Percentiles rank a stretch among this genome's conserved stretches.
Conservation (phyloP, 2,329 filamentous ascomycete species). For the Lasiodiplodia gonubiensis region DNA sequence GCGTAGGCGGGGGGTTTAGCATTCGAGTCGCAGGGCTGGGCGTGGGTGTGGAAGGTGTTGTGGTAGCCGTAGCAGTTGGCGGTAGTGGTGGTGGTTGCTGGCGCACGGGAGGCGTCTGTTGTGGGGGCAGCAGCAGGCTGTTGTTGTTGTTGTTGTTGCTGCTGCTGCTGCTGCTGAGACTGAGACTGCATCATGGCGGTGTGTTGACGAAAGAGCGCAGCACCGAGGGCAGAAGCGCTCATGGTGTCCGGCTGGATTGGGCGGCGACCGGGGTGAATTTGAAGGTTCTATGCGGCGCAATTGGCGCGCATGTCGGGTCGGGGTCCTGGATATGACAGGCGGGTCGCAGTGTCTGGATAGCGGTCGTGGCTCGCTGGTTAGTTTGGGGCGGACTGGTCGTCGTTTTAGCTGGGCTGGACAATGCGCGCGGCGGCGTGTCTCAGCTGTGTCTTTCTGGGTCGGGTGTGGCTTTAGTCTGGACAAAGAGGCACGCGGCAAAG, state of each 20-base stretch:
- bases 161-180: constrained; percentile 1
- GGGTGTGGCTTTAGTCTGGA: constrained; percentile 21
- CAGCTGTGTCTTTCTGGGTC: constrained; percentile 4
- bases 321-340: background rate
- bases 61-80: constrained; percentile 45
- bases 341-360: constrained; percentile 17
- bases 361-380: constrained; percentile 20
- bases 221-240: constrained; percentile 22
- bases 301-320: constrained; percentile 2
- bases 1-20: constrained; percentile 43
- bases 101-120: background rate
- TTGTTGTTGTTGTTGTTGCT: too few species aligned
- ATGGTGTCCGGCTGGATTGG: background rate
- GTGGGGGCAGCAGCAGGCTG: background rate
- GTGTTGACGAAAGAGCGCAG: constrained; percentile 25
- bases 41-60: constrained; percentile 50
- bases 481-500: constrained; percentile 14
- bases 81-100: constrained; percentile 36
- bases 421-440: constrained; percentile 23
- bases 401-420: constrained; percentile 14
- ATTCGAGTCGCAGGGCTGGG: constrained; percentile 34
- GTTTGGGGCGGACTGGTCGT: constrained; percentile 6
- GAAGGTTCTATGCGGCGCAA: constrained; percentile 6
- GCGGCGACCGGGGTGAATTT: background rate
- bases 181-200: constrained; percentile 18